Evolutionary conservation across 1,284 basidiomycete genomes (phyloP), one percentile per base, ranked within the genome.

Genomic region (Cutaneotrichosporon sp.): DNA sequence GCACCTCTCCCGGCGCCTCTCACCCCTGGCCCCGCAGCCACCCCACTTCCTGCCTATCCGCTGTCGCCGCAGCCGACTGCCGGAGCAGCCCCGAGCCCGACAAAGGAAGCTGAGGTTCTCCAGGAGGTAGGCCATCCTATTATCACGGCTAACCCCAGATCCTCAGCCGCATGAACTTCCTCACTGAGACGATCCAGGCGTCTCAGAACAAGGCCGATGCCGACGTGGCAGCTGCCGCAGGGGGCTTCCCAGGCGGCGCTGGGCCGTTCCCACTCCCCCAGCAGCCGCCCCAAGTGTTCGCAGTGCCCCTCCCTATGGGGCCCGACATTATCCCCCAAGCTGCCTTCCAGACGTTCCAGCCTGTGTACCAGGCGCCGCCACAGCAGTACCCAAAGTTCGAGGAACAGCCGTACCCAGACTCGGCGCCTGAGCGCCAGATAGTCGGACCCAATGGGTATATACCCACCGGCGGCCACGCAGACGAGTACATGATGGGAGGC

Each of bases 211-310:
- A 18, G 14, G 27, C 18, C 14, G 25, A 50, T 7, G 7, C 31
- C 25, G 47, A 31, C 47, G 18, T 49, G 13, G 14, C 46, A 14
- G 16, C 14, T 9, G 46, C 24, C 24, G 3, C 14, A 7, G 27
- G 47, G 7, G 11, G 46, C 29, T 59, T 59, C 31, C 24, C 51
- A 16, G 34, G 24, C 24, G 58, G 42, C 43, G 36, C 13, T 20
- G 45, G 51, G 14, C 14, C 38, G 3, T 51, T 53, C 47, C 25
- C 47, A 25, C 24, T 27, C 16, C 27, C 27, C 18, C 47, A 49
- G 27, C 43, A 45, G 43, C 29, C 47, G 10, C 27, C 27, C 8
- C 47, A 49, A 8, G 5, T n/a, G 16, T 42, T n/a, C 18, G 18
- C 38, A 2, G 3, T 42, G 38, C 38, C 16, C 6, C 18, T 42